Percentiles rank a stretch among this genome's conserved stretches.
phyloP scores from a whole-genome alignment of 2,329 filamentous ascomycete genomes.

The Xylariaceae sp. region DNA sequence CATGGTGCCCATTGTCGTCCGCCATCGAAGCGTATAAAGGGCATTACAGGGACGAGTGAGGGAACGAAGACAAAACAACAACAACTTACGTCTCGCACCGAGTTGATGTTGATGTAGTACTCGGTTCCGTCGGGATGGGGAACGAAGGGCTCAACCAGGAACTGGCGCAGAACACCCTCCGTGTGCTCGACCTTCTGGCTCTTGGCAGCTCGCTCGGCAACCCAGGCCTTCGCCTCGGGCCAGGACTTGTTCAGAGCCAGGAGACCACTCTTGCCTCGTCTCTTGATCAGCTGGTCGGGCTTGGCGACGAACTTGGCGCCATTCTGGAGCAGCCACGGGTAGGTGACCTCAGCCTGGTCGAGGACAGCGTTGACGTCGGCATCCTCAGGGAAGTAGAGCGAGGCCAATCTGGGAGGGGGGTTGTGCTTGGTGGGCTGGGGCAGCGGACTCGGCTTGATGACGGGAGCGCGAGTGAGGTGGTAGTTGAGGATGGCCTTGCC shows the following conservation, averaged over 20 bases:
- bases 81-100: constrained; percentile 88
- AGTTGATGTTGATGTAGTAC: constrained; percentile 99
- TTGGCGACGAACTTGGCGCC: constrained; percentile 95
- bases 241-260: constrained; percentile 95
- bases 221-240: constrained; percentile 88
- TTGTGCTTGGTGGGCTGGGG: constrained; percentile 82
- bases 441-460: constrained; percentile 97
- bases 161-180: constrained; percentile 81
- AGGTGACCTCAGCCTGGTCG: constrained; percentile 91
- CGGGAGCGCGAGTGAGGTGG: constrained; percentile 93
- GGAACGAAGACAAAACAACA: too few species aligned
- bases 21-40: too few species aligned
- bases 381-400: constrained; percentile 87
- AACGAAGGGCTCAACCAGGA: constrained; percentile 97
- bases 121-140: constrained; percentile 92
- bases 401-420: constrained; percentile 80
- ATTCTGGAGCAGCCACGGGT: constrained; percentile 83
- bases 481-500: constrained; percentile 99
- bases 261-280: constrained; percentile 96
- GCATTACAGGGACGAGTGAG: constrained; percentile 4
- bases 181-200: constrained; percentile 87
- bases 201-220: constrained; percentile 88
- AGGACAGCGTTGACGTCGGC: constrained; percentile 75
- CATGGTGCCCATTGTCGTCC: too few species aligned
- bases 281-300: constrained; percentile 99